Evolutionary conservation across 1,284 basidiomycete species (phyloP).

Genomic region (Dichomitus squalens): DNA sequence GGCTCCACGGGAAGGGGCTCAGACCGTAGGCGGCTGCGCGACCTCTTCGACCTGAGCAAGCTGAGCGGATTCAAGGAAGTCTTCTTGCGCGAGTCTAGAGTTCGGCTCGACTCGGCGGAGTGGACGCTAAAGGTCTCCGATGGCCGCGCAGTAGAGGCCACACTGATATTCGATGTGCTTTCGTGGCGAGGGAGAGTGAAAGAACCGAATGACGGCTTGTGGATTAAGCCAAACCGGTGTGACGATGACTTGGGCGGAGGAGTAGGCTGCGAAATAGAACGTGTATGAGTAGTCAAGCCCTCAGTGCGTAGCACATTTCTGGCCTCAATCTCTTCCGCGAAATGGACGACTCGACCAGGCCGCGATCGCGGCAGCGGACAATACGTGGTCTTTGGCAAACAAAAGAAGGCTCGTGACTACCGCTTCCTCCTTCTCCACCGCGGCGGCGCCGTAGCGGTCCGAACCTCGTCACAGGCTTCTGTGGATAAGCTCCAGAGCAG

Average conservation of each 20-base stretch:
- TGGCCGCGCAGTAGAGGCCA: slow-evolving; percentile 22
- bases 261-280: slow-evolving; percentile 21
- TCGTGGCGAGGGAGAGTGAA: slow-evolving; percentile 27
- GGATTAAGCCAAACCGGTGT: slow-evolving; percentile 25
- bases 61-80: slow-evolving; percentile 30
- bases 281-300: background rate
- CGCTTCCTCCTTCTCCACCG: too few species aligned
- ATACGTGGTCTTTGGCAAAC: too few species aligned
- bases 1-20: slow-evolving; percentile 22
- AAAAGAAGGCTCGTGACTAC: too few species aligned
- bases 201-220: slow-evolving; percentile 28
- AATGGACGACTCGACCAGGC: too few species aligned
- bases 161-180: slow-evolving; percentile 27
- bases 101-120: slow-evolving; percentile 20
- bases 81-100: slow-evolving; percentile 26
- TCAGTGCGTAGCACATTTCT: too few species aligned
- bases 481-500: too few species aligned
- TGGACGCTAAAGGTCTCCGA: slow-evolving; percentile 28
- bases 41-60: slow-evolving; percentile 31
- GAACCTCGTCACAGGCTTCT: too few species aligned
- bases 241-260: slow-evolving; percentile 27
- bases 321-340: too few species aligned
- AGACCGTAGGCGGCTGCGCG: slow-evolving; percentile 34
- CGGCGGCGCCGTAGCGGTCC: too few species aligned
- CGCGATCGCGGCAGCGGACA: too few species aligned